phyloP scores from a whole-genome alignment of 345 rosid species.

The Hypericum perforatum region DNA sequence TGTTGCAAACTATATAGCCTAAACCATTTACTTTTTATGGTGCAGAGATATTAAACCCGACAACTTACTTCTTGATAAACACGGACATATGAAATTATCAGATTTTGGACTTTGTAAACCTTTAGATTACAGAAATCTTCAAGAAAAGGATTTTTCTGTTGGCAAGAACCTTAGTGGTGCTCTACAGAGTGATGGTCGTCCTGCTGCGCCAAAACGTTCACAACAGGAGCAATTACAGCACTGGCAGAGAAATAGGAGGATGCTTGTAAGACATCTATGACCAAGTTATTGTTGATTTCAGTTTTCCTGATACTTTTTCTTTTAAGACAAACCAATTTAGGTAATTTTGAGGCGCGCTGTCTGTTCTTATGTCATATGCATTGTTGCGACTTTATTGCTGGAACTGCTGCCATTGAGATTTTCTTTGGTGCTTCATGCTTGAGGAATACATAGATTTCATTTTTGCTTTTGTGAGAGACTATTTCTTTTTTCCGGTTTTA shows the following conservation, averaged over 20 bases:
- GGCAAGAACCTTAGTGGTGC: conserved; percentile 30
- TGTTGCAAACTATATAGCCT: not conserved
- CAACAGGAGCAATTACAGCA: conserved; percentile 62
- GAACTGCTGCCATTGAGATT: too few species aligned
- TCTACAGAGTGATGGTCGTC: conserved; percentile 38
- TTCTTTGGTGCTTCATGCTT: too few species aligned
- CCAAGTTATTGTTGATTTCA: too few species aligned
- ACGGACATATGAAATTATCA: conserved; percentile 59
- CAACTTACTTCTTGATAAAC: conserved; percentile 47
- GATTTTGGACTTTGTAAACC: conserved; percentile 71
- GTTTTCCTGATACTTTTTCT: too few species aligned
- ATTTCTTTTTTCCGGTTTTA: too few species aligned
- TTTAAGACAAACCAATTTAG: too few species aligned
- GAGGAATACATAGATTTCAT: too few species aligned
- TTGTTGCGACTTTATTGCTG: too few species aligned
- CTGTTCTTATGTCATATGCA: too few species aligned
- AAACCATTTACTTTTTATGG: conserved; percentile 6
- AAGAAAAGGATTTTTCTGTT: conserved; percentile 33
- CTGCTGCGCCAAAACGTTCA: conserved; percentile 47
- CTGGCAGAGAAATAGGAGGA: conserved; percentile 65
- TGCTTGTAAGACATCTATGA: conserved; percentile 33
- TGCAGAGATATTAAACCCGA: conserved; percentile 69
- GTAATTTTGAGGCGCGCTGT: too few species aligned
- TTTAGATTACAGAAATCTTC: conserved; percentile 43
- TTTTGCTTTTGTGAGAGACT: too few species aligned